Evolutionary conservation across 306 rosid genomes (phyloP).

Genomic region (Alnus rubra): DNA sequence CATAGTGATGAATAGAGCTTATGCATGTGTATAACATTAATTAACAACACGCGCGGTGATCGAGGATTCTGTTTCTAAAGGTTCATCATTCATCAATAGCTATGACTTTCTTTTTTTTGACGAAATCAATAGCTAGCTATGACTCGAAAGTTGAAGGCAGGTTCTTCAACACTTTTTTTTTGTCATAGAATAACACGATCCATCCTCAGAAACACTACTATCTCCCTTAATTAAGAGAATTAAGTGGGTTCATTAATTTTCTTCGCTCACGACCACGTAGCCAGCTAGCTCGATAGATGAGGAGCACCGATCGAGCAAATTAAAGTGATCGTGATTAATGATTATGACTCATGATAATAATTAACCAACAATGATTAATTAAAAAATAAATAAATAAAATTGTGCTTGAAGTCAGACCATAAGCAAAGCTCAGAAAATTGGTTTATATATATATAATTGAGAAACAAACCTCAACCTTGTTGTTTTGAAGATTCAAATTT

Average conservation of each 20-base stretch:
- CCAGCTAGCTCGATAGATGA: background rate
- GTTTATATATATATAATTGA: background rate
- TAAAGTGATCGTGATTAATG: background rate
- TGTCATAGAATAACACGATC: no score
- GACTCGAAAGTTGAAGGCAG: background rate
- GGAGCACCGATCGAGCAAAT: background rate
- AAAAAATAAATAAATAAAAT: background rate
- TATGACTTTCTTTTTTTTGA: no score
- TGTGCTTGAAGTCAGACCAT: conserved; percentile 11
- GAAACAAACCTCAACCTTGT: conserved; percentile 15
- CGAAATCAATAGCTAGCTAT: background rate
- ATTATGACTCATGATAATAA: background rate
- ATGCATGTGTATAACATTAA: no score
- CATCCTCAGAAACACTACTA: background rate
- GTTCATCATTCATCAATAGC: background rate
- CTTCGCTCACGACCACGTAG: background rate
- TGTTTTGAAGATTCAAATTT: conserved; percentile 1
- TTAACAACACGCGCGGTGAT: no score
- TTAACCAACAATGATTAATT: background rate
- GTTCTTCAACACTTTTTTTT: background rate
- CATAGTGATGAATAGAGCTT: no score
- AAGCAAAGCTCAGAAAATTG: conserved; percentile 7
- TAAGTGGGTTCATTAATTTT: background rate
- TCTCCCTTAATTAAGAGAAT: background rate
- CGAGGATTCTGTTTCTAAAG: background rate